Base-by-base conservation (phyloP, 1,284 basidiomycete genomes). In the Ustilago shanxiensis region DNA sequence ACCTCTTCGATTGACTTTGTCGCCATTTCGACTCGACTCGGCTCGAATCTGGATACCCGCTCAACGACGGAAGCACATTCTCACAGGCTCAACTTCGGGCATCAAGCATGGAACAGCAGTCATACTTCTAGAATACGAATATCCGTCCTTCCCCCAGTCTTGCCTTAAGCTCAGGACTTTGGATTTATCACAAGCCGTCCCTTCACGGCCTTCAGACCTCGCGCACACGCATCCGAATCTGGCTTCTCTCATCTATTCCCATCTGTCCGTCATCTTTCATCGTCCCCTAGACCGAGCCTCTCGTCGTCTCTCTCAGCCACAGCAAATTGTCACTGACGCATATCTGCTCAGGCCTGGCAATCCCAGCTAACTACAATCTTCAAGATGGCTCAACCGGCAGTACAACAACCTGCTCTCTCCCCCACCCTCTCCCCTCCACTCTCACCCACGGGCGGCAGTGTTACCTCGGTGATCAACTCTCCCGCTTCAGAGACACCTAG, bases 361-460 rank as follows among this genome's bases (percentile, higher is more conserved):
- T 1, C 11, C n/a, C 44, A 20, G 29, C 44, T 6, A 24, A 54
- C 28, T 14, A 44, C 41, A 14, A 3, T 7, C 16, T 3, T n/a
- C 47, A 49, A 49, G 47, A 75, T 75, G 72, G 63, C 67, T 49
- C 72, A 75, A 61, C 64, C 72, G 5, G 64, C 39, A 22, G 67
- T 75, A n/a, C 72, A 74, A 35, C 62, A 59, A 39, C 60, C 72
- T 10, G 47, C 60, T 10, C 49, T 75, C 14, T 75, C 59, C 28
- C 60, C 72, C 4, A 56, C 60, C 11, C 49, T 75, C 14, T 75
- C 72, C 16, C 72, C 72, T 13, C 72, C 67, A 24, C 67, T 70
- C 14, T 75, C 72, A n/a, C 72, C 72, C 9, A 45, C 64, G 3
- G 52, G 11, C 5, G 35, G 35, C 22, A 39, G 60, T 22, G 22